Percentiles rank a stretch among this genome's conserved stretches.
phyloP scores from a whole-genome alignment of 768 basidiomycete genomes.

The Chalciporus pseudorubinellus region DNA sequence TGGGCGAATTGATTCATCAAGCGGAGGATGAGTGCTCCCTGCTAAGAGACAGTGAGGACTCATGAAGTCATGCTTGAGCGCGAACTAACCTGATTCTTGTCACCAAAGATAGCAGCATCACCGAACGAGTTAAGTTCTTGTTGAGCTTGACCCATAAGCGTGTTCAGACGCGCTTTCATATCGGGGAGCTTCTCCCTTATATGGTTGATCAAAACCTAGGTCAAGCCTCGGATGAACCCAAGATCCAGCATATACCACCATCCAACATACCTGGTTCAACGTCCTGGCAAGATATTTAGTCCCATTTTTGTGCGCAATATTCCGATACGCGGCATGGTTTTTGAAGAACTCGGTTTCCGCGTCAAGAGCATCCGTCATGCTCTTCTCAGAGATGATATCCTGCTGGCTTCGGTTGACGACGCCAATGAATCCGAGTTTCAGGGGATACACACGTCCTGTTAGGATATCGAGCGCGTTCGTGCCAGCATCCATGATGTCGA shows the following conservation, averaged over 20 bases:
- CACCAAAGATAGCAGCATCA: constrained; percentile 87
- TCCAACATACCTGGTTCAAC: constrained; percentile 74
- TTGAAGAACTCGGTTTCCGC: constrained; percentile 91
- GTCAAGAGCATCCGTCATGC: constrained; percentile 79
- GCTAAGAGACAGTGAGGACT: constrained; percentile 38
- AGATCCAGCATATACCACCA: not conserved
- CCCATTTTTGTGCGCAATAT: constrained; percentile 97
- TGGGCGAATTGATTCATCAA: constrained; percentile 99
- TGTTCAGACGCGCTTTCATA: constrained; percentile 98
- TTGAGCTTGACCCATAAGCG: constrained; percentile 97
- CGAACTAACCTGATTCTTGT: constrained; percentile 69
- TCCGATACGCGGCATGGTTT: constrained; percentile 86
- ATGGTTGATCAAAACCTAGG: constrained; percentile 89
- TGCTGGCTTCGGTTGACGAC: constrained; percentile 97
- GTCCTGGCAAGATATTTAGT: constrained; percentile 92
- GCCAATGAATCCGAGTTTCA: constrained; percentile 97
- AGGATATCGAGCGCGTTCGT: constrained; percentile 96
- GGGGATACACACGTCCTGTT: constrained; percentile 94
- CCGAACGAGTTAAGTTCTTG: constrained; percentile 98
- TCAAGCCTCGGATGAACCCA: not conserved
- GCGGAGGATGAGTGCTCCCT: constrained; percentile 86
- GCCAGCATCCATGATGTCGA: constrained; percentile 99
- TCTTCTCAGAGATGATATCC: constrained; percentile 88
- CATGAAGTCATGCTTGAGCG: not conserved
- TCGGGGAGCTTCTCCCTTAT: constrained; percentile 98